Base-by-base conservation (phyloP, 345 rosid genomes). In the Toxicodendron radicans region DNA sequence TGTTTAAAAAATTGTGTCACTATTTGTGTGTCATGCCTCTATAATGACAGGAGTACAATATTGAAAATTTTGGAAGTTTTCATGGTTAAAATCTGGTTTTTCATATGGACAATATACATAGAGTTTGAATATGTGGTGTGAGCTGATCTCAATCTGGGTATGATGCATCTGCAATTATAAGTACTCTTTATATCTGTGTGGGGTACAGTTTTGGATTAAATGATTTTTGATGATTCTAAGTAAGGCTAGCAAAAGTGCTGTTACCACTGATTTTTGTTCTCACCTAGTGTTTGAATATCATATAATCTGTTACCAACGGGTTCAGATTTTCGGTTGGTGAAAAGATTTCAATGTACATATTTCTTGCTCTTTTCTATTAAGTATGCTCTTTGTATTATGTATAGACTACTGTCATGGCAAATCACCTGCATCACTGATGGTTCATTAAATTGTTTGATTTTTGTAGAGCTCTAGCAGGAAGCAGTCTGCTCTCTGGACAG, bases 381-480 rank as follows among this genome's bases (percentile, higher is more conserved):
- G 5, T 7, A 43, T 30, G n/a, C 7, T 30, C 62, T 5, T 21
- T 33, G 8, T 30, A 32, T 10, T 56, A 16, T 21, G 52, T 11
- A 18, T 57, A 11, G 58, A 27, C 9, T 27, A 45, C 1, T 10
- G 8, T 45, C 10, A 7, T 14, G 35, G 53, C 10, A 59, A 46
- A 48, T 30, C 49, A 12, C 24, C n/a, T 27, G n/a, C 66, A 46
- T 61, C 52, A 0, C 12, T 78, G 70, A 43, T 62, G 67, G 61
- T 72, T 48, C 30, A 12, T 23, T 18, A 20, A 30, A 38, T 35
- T 7, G 63, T 30, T 76, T 73, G 3, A 23, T n/a, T 13, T 66
- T 35, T 79, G 71, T 90, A 91, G 91, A 58, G 78, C 76, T 53
- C 76, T 13, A 75, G 74, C 38, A 70, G 83, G 83, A 83, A 79